These are phyloP conservation scores for Ustilago sp. DNA, from an alignment of 1,284 basidiomycete genomes.

Conservation along the genomic window DNA sequence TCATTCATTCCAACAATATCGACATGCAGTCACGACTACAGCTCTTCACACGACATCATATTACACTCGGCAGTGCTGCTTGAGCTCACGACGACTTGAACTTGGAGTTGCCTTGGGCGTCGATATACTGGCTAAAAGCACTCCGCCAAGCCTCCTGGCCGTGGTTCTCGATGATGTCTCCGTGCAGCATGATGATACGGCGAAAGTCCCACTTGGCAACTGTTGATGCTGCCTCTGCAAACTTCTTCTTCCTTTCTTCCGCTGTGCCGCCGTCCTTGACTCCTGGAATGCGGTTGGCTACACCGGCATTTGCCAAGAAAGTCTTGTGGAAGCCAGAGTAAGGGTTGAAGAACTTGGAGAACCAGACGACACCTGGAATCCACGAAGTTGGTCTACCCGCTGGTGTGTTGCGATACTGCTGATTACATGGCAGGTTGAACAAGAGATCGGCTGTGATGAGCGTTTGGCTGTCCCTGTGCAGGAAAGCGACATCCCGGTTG, in stretches of 20 bases:
- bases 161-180: slow-evolving; percentile 83
- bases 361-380: slow-evolving; percentile 57
- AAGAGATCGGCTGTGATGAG: slow-evolving; percentile 88
- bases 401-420: slow-evolving; percentile 74
- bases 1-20: no score
- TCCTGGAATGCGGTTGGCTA: slow-evolving; percentile 38
- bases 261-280: slow-evolving; percentile 67
- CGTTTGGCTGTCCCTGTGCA: slow-evolving; percentile 81
- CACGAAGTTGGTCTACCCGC: slow-evolving; percentile 43
- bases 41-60: no score
- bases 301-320: slow-evolving; percentile 51
- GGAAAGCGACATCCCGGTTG: slow-evolving; percentile 90
- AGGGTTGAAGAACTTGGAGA: slow-evolving; percentile 49
- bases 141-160: slow-evolving; percentile 78
- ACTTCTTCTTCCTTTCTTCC: slow-evolving; percentile 49
- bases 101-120: slow-evolving; percentile 49
- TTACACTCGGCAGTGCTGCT: no score
- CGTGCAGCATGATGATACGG: slow-evolving; percentile 91
- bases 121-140: slow-evolving; percentile 53
- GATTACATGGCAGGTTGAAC: slow-evolving; percentile 86
- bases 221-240: slow-evolving; percentile 74
- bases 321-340: slow-evolving; percentile 42
- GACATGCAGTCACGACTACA: no score
- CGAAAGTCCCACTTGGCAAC: slow-evolving; percentile 87
- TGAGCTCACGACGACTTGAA: slow-evolving; percentile 35